phyloP scores from a whole-genome alignment of 164 flowering plant species.

The Sedum album region DNA sequence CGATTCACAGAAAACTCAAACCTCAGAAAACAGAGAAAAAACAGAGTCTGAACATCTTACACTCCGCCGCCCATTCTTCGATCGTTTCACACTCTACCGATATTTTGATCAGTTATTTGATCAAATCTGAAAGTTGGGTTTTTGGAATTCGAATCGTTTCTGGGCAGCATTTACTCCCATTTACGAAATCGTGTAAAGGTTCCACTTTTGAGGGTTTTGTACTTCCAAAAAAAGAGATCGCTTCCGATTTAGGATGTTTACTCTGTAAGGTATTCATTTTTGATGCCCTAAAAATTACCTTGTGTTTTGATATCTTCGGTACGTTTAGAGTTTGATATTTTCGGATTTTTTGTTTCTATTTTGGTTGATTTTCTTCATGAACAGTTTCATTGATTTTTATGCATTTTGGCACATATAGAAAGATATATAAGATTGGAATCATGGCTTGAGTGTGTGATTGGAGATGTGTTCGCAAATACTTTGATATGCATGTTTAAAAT shows the following conservation, averaged over 20 bases:
- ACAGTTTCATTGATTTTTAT: not conserved
- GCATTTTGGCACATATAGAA: not conserved
- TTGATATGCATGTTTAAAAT: not conserved
- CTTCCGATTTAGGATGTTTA: not conserved
- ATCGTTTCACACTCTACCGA: no score
- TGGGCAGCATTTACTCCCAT: not conserved
- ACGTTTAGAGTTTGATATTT: no score
- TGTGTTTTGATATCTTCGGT: not conserved
- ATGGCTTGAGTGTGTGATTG: not conserved
- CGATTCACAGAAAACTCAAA: no score
- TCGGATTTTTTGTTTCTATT: no score
- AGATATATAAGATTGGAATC: not conserved
- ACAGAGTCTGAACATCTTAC: no score
- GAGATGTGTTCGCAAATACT: no score
- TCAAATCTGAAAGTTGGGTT: not conserved
- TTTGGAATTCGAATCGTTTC: no score
- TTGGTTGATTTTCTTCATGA: not conserved
- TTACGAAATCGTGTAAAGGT: not conserved
- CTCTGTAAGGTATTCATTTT: not conserved
- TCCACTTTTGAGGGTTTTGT: not conserved
- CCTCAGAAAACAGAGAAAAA: no score
- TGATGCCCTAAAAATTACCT: not conserved
- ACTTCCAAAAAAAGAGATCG: not conserved
- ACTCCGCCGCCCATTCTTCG: no score
- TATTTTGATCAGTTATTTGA: no score